A percentile compares a stretch with the other conserved stretches of the same genome.
Evolutionary conservation across 2,329 filamentous ascomycete species (phyloP).

Genomic region (Colletotrichum euphorbiae): DNA sequence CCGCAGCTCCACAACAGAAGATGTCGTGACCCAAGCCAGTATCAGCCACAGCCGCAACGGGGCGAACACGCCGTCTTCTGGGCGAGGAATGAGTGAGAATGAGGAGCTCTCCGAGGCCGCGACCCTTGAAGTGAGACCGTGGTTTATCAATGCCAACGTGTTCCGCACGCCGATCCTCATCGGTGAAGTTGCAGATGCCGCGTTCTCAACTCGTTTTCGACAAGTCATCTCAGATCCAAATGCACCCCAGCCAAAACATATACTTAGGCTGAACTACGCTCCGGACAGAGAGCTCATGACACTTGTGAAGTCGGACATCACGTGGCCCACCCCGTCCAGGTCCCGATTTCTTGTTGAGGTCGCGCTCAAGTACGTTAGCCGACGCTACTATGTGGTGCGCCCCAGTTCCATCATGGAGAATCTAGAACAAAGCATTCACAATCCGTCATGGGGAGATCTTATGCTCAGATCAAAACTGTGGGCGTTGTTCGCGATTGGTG

Average conservation of each 20-base stretch:
- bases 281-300: constrained; percentile 46
- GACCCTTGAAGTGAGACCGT: constrained; percentile 43
- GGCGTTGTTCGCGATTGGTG: constrained; percentile 58
- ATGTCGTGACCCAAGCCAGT: neutral
- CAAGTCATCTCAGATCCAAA: constrained; percentile 48
- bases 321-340: constrained; percentile 53
- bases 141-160: constrained; percentile 50
- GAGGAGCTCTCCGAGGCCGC: constrained; percentile 8
- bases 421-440: constrained; percentile 52
- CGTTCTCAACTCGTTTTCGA: constrained; percentile 51
- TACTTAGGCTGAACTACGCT: constrained; percentile 49
- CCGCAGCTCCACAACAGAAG: neutral
- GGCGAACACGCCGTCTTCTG: constrained; percentile 16
- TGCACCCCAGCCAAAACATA: constrained; percentile 44
- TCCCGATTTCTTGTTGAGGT: constrained; percentile 53
- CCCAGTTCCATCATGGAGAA: constrained; percentile 51
- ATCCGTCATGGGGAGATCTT: constrained; percentile 48
- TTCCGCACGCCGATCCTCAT: constrained; percentile 50
- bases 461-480: constrained; percentile 55
- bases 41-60: constrained; percentile 9
- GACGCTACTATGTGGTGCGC: constrained; percentile 55
- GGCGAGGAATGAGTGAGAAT: constrained; percentile 7
- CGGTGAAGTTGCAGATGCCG: constrained; percentile 50
- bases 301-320: constrained; percentile 46
- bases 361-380: constrained; percentile 53